These are phyloP conservation scores for Bryum argenteum DNA, from an alignment of 225 moss, liverwort and hornwort genomes.

Conservation along the genomic window DNA sequence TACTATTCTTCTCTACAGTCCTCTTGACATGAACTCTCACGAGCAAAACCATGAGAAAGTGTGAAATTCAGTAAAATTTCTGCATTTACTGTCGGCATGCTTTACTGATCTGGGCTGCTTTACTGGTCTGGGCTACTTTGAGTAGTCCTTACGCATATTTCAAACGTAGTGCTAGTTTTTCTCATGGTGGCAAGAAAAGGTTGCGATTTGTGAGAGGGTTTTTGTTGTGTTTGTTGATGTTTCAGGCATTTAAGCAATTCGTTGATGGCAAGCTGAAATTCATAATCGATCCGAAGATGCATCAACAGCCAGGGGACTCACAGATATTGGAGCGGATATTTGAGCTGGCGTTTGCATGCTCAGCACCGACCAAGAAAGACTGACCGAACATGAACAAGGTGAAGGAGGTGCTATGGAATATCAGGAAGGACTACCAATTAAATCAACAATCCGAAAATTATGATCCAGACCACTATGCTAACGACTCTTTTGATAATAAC, in stretches of 20 bases:
- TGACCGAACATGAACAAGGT: conserved; percentile 91
- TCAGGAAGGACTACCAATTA: conserved; percentile 79
- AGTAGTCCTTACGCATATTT: too few species aligned
- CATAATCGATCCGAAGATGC: conserved; percentile 83
- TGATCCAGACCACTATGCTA: conserved; percentile 28
- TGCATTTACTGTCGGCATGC: too few species aligned
- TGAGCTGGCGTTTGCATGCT: conserved; percentile 94
- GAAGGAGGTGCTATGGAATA: conserved; percentile 80
- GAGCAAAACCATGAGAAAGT: too few species aligned
- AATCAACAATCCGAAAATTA: conserved; percentile 32
- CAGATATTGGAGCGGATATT: conserved; percentile 70
- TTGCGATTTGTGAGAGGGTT: not conserved
- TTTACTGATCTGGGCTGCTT: too few species aligned
- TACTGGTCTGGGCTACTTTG: too few species aligned
- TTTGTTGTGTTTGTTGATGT: too few species aligned
- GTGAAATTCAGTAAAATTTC: too few species aligned
- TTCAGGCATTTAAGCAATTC: conserved; percentile 90
- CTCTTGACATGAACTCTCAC: not conserved
- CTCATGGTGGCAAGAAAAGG: not conserved
- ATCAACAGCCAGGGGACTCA: conserved; percentile 47
- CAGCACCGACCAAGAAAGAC: conserved; percentile 88
- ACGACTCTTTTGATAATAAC: conserved; percentile 36
- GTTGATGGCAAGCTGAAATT: conserved; percentile 76
- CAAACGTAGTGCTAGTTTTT: too few species aligned
- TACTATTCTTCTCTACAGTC: conserved; percentile 1